Base-by-base conservation (phyloP, 352 stramenopile species). In the Heterotrichella gracilis region DNA sequence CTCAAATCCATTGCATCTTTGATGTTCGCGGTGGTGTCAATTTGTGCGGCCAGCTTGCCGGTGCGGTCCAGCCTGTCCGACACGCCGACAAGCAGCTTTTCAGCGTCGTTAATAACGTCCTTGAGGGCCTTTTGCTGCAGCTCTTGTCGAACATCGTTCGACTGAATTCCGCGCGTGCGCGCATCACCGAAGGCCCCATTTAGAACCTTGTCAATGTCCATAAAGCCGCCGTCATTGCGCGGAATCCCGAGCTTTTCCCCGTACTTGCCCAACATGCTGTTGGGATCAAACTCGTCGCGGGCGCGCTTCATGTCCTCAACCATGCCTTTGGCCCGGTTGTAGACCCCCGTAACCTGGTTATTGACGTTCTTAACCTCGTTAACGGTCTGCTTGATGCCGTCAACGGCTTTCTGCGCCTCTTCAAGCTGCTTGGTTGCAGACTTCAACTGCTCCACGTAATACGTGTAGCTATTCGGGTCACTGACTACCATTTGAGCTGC, bases 1-100 rank as follows among this genome's bases (percentile, higher is more conserved):
- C 32, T 53, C 32, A 53, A 53, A 53, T 53, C 32, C 32, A 53
- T 53, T 53, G 32, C 32, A 53, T 53, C 32, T 53, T 53, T 53
- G 32, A 53, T 53, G 32, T 53, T 53, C 32, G 32, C 32, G 32
- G 32, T 53, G 32, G 32, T 53, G 32, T 53, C 32, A 53, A 53
- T 53, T 53, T 53, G 32, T 53, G 32, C 32, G 32, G 32, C 32
- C 32, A 53, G 32, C 32, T 53, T 53, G 32, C 32, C 32, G 32
- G 32, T 53, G 32, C 32, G 32, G 32, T 53, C 32, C 32, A 53
- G 32, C 32, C 32, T 53, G 32, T 53, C 32, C 32, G 32, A 53
- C 32, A 53, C 32, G 32, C 32, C 32, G 32, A 53, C 32, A 53
- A 53, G 32, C 32, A 53, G 32, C 32, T 53, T 53, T 53, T 53